Base-by-base conservation (phyloP, 441 rosid genomes). In the Lepidium campestre region DNA sequence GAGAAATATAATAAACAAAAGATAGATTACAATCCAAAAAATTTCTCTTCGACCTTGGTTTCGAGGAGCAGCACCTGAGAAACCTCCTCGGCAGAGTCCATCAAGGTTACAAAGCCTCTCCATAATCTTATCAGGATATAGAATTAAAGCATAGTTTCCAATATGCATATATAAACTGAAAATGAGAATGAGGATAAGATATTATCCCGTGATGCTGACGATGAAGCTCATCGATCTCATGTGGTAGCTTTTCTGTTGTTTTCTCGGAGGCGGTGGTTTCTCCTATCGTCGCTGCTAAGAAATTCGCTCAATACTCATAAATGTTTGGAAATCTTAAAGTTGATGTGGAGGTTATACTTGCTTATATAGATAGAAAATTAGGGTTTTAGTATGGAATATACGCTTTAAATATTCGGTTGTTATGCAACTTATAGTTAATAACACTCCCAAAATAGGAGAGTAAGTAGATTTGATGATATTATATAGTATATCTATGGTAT, bases 41-140 rank as follows among this genome's bases (percentile, higher is more conserved):
- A 83, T 82, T 71, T 80, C 87, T 27, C 96, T 84, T 5, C 76
- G 83, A 20, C 87, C 76, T 57, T 93, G 93, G 52, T 78, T 83
- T 6, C 97, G 86, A 75, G 90, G 87, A 18, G 74, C 87, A 32
- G 77, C 64, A 9, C 79, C 82, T 27, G 85, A 2, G 23, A 79
- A 58, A 14, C 82, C 85, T 44, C 98, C 97, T 13, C 97, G 75
- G 13, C 97, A 94, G n/a, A 91, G 80, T 20, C 98, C 98, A 25
- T 97, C 83, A 65, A 97, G 98, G 81, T 91, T 93, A 53, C 92
- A 83, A 53, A 93, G 82, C 71, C 97, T 81, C 85, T 90, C 95
- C 8, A 93, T 86, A 66, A 93, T 90, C 98, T 93, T 70, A 44
- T 23, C 22, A 36, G 34, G 10, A 34, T 12, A 31, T 11, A 59